phyloP scores from a whole-genome alignment of 179 eudicot species.

The Drosera spatulata region DNA sequence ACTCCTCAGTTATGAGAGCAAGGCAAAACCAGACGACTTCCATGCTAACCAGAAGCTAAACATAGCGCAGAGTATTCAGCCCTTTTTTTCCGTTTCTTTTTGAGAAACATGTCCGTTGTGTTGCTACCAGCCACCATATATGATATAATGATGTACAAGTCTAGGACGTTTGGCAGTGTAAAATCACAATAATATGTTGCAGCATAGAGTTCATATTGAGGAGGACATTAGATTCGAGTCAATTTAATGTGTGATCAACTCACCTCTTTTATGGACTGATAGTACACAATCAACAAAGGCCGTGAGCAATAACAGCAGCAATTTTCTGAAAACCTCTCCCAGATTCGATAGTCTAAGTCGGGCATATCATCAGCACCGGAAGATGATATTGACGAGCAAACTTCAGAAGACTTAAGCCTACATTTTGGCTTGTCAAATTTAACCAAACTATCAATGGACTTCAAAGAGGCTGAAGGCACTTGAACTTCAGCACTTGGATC shows the following conservation, averaged over 20 bases:
- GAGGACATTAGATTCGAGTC: not conserved
- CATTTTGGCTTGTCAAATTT: slow-evolving; percentile 82
- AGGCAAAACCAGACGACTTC: too few species aligned
- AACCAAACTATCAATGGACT: slow-evolving; percentile 83
- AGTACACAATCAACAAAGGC: slow-evolving; percentile 39
- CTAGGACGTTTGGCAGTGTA: too few species aligned
- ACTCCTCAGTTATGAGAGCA: too few species aligned
- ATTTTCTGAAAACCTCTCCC: slow-evolving; percentile 65
- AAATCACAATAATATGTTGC: not conserved
- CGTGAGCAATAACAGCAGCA: slow-evolving; percentile 60
- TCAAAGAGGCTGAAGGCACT: slow-evolving; percentile 73
- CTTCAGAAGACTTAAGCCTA: slow-evolving; percentile 49
- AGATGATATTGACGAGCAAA: slow-evolving; percentile 37
- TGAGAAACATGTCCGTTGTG: too few species aligned
- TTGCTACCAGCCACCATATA: too few species aligned
- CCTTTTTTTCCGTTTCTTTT: too few species aligned
- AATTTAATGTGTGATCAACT: slow-evolving; percentile 5
- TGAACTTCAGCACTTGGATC: slow-evolving; percentile 70
- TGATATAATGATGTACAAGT: too few species aligned
- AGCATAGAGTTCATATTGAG: not conserved
- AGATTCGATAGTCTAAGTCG: slow-evolving; percentile 61
- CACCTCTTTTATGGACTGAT: slow-evolving; percentile 89
- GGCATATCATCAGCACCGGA: slow-evolving; percentile 22
- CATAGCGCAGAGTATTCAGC: too few species aligned
- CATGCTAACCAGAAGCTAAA: too few species aligned